Base-by-base conservation (phyloP, 2,329 filamentous ascomycete genomes). In the Zymoseptoria crescenta region DNA sequence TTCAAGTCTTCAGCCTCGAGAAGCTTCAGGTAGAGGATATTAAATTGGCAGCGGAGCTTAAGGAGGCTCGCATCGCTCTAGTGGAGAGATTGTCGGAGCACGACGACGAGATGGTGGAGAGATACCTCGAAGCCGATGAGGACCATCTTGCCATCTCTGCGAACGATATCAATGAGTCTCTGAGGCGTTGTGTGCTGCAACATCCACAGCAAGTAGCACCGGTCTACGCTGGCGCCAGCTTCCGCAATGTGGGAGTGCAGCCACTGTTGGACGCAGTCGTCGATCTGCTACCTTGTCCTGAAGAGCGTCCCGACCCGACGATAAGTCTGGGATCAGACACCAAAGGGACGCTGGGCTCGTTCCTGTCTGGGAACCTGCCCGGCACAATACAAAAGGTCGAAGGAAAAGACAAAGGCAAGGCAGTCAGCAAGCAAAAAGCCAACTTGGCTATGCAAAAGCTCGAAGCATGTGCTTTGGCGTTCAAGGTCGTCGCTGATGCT, bases 401-500 rank as follows among this genome's bases (percentile, higher is more conserved):
- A 67, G 73, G n/a, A 56, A 70, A 67, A 50, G 64, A 52, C 66
- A 6, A 79, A 76, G 62, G 74, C 55, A 75, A 75, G 61, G 66
- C 66, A 13, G 53, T 71, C 16, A 72, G 65, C 72, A 77, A 73
- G 74, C 75, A 74, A 70, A 77, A 71, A 56, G 66, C 62, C 51
- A 69, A 70, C 9, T 62, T 69, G 20, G 71, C 75, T 27, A 73
- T 81, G n/a, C 74, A 79, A 27, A 89, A 87, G 16, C 83, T 97
- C 1, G 79, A 84, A 64, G 81, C 81, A 30, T 89, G 86, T 66
- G 86, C 85, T 1, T 74, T 89, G 24, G 87, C 87, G 7, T 99
- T 97, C 82, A 99, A 99, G 74, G 94, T 97, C 5, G 91, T 94
- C 64, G 88, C 93, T 65, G 93, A 97, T 69, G 79, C 88, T 8